Percentiles rank a stretch among this genome's conserved stretches.
Evolutionary conservation across 306 rosid genomes (phyloP).

Genomic region (Fragaria ananassa): DNA sequence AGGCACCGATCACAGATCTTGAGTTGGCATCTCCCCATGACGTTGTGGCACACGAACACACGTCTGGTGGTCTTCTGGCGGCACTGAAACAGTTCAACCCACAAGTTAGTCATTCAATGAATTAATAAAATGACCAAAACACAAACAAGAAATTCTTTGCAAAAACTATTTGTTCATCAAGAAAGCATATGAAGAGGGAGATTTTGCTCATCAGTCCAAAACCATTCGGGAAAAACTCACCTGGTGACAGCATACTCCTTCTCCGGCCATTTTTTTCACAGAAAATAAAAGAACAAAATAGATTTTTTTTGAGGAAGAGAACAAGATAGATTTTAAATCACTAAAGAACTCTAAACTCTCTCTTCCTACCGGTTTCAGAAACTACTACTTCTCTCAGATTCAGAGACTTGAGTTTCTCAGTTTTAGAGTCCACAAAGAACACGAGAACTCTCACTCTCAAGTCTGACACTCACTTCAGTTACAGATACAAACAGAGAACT

Average conservation of each 20-base stretch:
- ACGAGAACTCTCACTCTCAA: neutral
- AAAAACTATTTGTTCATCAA: too few species aligned
- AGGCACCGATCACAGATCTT: too few species aligned
- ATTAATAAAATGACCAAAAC: neutral
- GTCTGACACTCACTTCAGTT: neutral
- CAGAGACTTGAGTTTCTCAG: neutral
- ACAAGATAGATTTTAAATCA: neutral
- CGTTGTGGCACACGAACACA: neutral
- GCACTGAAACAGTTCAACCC: neutral
- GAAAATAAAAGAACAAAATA: neutral
- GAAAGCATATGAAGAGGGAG: neutral
- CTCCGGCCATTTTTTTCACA: neutral
- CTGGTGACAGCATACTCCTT: neutral
- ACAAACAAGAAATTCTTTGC: conserved; percentile 23
- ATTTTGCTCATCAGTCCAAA: neutral
- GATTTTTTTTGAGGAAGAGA: neutral
- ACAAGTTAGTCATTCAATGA: neutral
- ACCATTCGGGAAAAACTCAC: neutral
- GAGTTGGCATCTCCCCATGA: too few species aligned
- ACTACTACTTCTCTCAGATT: neutral
- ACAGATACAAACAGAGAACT: neutral
- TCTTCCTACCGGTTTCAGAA: neutral
- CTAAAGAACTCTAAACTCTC: neutral
- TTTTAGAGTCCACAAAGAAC: neutral
- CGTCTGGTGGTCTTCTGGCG: neutral